These are phyloP conservation scores for Emiliania huxleyi DNA, from an alignment of 78 protist species.

Conservation along the genomic window DNA sequence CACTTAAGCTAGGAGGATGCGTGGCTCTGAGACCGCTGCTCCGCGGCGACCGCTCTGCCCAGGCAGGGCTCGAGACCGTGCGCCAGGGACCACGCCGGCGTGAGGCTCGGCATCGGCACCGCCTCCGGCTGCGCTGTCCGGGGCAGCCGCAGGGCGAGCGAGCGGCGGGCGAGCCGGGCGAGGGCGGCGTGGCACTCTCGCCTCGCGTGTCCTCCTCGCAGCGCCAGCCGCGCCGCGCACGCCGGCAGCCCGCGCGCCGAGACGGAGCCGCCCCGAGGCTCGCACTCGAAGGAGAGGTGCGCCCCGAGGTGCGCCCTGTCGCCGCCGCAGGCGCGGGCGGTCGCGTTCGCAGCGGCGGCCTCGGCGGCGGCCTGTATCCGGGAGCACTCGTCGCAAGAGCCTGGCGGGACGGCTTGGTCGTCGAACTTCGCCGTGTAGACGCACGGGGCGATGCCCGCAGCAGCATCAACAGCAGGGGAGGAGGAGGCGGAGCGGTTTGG, in stretches of 20 bases:
- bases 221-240: not conserved
- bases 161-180: not conserved
- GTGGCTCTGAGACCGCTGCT: too few species aligned
- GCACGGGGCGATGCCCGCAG: not conserved
- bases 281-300: too few species aligned
- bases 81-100: not conserved
- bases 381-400: not conserved
- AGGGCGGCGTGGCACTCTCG: not conserved
- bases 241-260: not conserved
- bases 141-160: not conserved
- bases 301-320: not conserved
- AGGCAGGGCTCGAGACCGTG: not conserved
- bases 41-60: not conserved
- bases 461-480: too few species aligned
- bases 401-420: not conserved
- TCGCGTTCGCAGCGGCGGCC: not conserved
- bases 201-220: not conserved
- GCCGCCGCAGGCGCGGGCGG: not conserved
- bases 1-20: too few species aligned
- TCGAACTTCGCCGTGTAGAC: not conserved
- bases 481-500: too few species aligned
- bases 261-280: not conserved
- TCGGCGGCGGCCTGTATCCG: not conserved
- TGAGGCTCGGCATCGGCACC: not conserved
- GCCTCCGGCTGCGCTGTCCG: not conserved